phyloP scores from a whole-genome alignment of 495 filamentous ascomycete genomes.

The Tuber microsphaerosporum region DNA sequence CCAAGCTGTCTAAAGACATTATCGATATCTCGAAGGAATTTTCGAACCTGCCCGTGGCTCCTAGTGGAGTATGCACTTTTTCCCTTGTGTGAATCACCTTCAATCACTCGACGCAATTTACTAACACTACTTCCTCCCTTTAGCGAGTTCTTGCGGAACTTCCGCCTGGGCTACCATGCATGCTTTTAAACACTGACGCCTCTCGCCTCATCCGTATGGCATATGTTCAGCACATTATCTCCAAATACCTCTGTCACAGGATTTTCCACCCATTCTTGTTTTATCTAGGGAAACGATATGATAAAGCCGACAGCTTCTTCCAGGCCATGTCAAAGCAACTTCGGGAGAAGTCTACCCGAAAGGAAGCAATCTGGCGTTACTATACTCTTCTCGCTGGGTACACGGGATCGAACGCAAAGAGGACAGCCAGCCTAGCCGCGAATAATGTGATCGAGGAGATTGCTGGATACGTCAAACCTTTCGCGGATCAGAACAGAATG shows the following conservation, averaged over 20 bases:
- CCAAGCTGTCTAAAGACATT: conserved; percentile 53
- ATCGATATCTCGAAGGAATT: conserved; percentile 55
- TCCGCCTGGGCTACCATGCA: conserved; percentile 53
- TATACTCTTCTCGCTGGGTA: conserved; percentile 60
- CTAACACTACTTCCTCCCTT: conserved; percentile 15
- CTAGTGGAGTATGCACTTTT: conserved; percentile 34
- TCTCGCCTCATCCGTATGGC: conserved; percentile 54
- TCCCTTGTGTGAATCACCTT: not conserved
- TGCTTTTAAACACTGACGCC: conserved; percentile 46
- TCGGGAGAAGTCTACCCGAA: conserved; percentile 55
- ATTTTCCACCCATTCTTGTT: conserved; percentile 62
- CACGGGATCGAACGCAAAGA: conserved; percentile 56
- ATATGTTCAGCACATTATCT: conserved; percentile 56
- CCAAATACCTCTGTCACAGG: conserved; percentile 54
- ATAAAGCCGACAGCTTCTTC: conserved; percentile 58
- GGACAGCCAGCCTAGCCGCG: conserved; percentile 55
- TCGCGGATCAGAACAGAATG: conserved; percentile 52
- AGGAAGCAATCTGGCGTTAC: conserved; percentile 59
- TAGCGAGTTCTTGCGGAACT: conserved; percentile 45
- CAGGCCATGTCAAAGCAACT: conserved; percentile 57
- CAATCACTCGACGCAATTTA: conserved; percentile 4
- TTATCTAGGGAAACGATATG: conserved; percentile 55
- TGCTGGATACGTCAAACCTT: conserved; percentile 53
- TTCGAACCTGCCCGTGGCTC: conserved; percentile 53
- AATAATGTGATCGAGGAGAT: conserved; percentile 58